Evolutionary conservation across 768 basidiomycete species (phyloP).

Genomic region (Candolleomyces efflorescens): DNA sequence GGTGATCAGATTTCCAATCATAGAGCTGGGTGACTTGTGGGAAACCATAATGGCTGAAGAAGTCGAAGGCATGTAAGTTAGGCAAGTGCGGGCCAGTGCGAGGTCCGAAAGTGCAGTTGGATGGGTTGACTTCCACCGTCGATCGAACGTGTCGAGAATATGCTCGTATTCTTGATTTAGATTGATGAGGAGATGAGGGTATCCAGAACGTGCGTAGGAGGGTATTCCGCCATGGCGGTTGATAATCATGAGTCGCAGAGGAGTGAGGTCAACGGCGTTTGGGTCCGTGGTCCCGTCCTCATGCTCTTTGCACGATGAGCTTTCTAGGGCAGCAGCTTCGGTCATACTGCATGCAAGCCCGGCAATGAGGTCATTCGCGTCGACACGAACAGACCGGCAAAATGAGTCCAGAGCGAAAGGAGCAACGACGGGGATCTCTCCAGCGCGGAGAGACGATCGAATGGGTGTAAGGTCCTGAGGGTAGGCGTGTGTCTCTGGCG

Average conservation of each 20-base stretch:
- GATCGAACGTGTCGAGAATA: slow-evolving; percentile 82
- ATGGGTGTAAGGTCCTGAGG: slow-evolving; percentile 80
- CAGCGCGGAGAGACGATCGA: slow-evolving; percentile 83
- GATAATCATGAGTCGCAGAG: slow-evolving; percentile 95
- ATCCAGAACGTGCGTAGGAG: slow-evolving; percentile 91
- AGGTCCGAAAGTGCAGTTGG: slow-evolving; percentile 88
- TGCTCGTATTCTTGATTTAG: slow-evolving; percentile 81
- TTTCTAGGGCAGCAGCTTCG: slow-evolving; percentile 38
- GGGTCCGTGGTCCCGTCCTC: slow-evolving; percentile 34
- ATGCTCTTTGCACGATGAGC: slow-evolving; percentile 23
- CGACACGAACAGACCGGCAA: slow-evolving; percentile 80
- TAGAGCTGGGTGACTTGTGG: slow-evolving; percentile 90
- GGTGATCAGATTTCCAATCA: slow-evolving; percentile 96
- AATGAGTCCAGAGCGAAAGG: slow-evolving; percentile 92
- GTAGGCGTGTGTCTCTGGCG: slow-evolving; percentile 76
- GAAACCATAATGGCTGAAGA: slow-evolving; percentile 97
- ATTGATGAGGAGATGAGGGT: slow-evolving; percentile 95
- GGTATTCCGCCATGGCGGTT: slow-evolving; percentile 96
- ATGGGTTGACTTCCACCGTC: slow-evolving; percentile 69
- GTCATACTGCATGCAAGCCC: slow-evolving; percentile 87
- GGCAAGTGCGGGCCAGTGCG: slow-evolving; percentile 77
- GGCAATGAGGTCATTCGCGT: slow-evolving; percentile 83
- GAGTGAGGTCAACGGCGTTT: slow-evolving; percentile 76
- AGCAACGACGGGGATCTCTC: slow-evolving; percentile 94
- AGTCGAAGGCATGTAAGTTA: slow-evolving; percentile 87